Percentiles rank a stretch among this genome's conserved stretches.
phyloP scores from a whole-genome alignment of 2,329 filamentous ascomycete genomes.

The Lachnum nothofagi region DNA sequence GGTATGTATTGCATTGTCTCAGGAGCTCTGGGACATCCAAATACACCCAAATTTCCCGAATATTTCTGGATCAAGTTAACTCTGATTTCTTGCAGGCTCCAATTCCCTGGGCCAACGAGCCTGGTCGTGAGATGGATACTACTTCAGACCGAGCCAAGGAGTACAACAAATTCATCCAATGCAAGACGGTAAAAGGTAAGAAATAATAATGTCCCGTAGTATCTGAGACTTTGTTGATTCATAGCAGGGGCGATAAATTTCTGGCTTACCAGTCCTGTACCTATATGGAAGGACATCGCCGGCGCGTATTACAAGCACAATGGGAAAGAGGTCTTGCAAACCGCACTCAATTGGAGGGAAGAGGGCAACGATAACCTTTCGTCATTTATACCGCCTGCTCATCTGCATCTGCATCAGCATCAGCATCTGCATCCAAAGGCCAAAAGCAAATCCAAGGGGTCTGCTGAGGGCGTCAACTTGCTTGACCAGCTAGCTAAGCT shows the following conservation, averaged over 20 bases:
- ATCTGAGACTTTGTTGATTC: not conserved
- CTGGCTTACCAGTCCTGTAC: conserved; percentile 15
- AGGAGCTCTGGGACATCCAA: no score
- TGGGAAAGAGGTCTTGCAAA: conserved; percentile 5
- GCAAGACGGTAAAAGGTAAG: conserved; percentile 16
- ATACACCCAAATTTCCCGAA: no score
- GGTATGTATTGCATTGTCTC: no score
- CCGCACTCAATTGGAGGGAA: not conserved
- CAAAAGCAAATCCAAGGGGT: not conserved
- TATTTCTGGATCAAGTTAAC: no score
- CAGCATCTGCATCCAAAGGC: not conserved
- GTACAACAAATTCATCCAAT: conserved; percentile 17
- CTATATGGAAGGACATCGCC: conserved; percentile 21
- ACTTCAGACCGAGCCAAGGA: conserved; percentile 3
- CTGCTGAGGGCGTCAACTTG: conserved; percentile 9
- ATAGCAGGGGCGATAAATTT: conserved; percentile 16
- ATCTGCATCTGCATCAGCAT: not conserved
- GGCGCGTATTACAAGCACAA: conserved; percentile 17
- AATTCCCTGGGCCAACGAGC: conserved; percentile 23
- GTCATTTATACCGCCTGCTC: not conserved
- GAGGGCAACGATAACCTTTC: not conserved
- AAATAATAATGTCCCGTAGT: not conserved
- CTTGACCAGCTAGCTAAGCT: conserved; percentile 12
- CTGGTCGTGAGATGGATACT: conserved; percentile 12
- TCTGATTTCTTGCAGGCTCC: no score